phyloP scores from a whole-genome alignment of 164 flowering plant species.

The Dillenia suffruticosa region DNA sequence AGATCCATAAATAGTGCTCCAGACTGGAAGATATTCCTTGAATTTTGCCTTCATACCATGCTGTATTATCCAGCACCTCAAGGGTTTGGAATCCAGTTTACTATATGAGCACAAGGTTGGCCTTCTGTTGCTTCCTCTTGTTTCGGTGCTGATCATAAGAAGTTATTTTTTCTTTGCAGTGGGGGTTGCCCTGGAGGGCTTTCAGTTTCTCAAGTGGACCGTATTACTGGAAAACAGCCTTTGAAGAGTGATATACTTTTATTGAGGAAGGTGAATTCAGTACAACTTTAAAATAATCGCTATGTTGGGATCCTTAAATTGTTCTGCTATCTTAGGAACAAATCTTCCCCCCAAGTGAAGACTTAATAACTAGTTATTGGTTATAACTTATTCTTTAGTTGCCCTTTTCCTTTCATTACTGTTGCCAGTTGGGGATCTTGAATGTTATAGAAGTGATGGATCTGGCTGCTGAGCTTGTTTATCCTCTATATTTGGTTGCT shows the following conservation, averaged over 20 bases:
- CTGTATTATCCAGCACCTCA: slow-evolving; percentile 70
- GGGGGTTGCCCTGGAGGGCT: slow-evolving; percentile 72
- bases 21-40: slow-evolving; percentile 58
- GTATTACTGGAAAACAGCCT: slow-evolving; percentile 68
- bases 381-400: background rate
- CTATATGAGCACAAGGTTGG: background rate
- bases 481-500: slow-evolving; percentile 74
- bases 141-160: slow-evolving; percentile 1
- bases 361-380: background rate
- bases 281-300: background rate
- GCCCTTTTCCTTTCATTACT: slow-evolving; percentile 7
- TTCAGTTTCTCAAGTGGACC: slow-evolving; percentile 64
- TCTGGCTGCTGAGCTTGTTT: slow-evolving; percentile 59
- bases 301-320: background rate
- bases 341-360: background rate
- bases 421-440: slow-evolving; percentile 71
- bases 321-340: background rate
- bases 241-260: slow-evolving; percentile 50
- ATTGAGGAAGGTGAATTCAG: slow-evolving; percentile 56
- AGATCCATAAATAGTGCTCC: slow-evolving; percentile 33
- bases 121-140: background rate
- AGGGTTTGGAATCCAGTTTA: slow-evolving; percentile 43
- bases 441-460: slow-evolving; percentile 78
- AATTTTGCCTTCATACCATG: slow-evolving; percentile 78
- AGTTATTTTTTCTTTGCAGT: slow-evolving; percentile 30